Evolutionary conservation across 805 yeast genomes (phyloP), one percentile per base, ranked within the genome.

Genomic region (Kazachstania africana): DNA sequence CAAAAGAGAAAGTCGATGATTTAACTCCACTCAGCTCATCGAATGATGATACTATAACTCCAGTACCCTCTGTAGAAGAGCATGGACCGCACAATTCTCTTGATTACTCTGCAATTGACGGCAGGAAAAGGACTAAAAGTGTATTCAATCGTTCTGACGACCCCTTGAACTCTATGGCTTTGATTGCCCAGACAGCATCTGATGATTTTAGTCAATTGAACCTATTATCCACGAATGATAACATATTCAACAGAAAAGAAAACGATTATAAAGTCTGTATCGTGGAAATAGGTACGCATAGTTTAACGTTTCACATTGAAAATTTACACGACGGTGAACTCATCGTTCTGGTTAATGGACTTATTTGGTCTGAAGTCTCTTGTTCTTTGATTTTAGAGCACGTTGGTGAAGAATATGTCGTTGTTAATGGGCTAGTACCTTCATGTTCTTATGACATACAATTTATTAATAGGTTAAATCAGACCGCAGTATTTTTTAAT

Each of bases 321-420:
- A 63, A 69, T 31, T 62, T 63, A 13, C 48, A 52, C 27, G 58
- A 62, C 33, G 63, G 64, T 30, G 65, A 56, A 33, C 47, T 67
- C 5, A 55, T 61, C 28, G 65, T 65, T 9, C 54, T 62, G 33
- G 82, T 78, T 4, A 77, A 78, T 43, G 83, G 82, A 15, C 66
- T 77, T 15, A 63, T 70, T 10, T 78, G 85, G 85, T 68, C 74
- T 16, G 82, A 75, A 45, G 72, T 73, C 2, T 63, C 74, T 0
- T 62, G 70, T 24, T 73, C 73, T 6, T 37, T 54, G 3, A 39
- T 48, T 6, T 32, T 47, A 28, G 59, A 62, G 12, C 48, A 60
- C 12, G 57, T 58, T 15, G 65, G 65, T 20, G 68, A 68, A 27
- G 70, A 68, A 32, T 57, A 66, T 31, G 63, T 74, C n/a, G 65